These are phyloP conservation scores for Coniochaeta hoffmannii DNA, from an alignment of 2,329 filamentous ascomycete species.

Conservation along the genomic window DNA sequence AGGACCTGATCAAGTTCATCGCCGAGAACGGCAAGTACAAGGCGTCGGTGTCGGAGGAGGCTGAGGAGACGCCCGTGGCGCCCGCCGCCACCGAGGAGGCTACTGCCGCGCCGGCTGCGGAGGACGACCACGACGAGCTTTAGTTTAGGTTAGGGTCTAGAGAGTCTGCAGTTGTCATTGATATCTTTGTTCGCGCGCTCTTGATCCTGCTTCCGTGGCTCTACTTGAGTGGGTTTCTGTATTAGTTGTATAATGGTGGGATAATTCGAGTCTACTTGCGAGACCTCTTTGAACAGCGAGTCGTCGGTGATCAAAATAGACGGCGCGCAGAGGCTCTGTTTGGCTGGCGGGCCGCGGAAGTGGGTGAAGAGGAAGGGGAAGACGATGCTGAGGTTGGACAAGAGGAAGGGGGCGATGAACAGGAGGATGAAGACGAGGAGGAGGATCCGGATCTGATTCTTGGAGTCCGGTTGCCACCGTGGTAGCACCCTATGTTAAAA, in stretches of 20 bases:
- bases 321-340: too few relatives aligned
- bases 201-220: background rate
- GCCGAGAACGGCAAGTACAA: slow-evolving; percentile 91
- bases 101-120: slow-evolving; percentile 33
- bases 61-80: slow-evolving; percentile 43
- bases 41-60: slow-evolving; percentile 56
- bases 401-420: too few relatives aligned
- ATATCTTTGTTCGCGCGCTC: background rate
- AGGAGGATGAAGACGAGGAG: too few relatives aligned
- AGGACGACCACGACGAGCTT: slow-evolving; percentile 65
- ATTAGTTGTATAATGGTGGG: background rate
- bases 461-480: too few relatives aligned
- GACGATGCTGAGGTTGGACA: too few relatives aligned
- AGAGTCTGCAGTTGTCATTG: background rate
- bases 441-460: too few relatives aligned
- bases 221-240: background rate
- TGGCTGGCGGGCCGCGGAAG: too few relatives aligned
- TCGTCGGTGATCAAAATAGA: too few relatives aligned
- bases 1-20: slow-evolving; percentile 88
- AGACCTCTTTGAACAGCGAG: too few relatives aligned
- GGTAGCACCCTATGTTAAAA: too few relatives aligned
- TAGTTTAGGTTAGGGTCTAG: slow-evolving; percentile 30
- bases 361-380: too few relatives aligned
- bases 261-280: background rate
- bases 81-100: slow-evolving; percentile 48